Evolutionary conservation across 2,329 filamentous ascomycete genomes (phyloP), one percentile per base, ranked within the genome.

Genomic region (Sporothrix variecibatus): DNA sequence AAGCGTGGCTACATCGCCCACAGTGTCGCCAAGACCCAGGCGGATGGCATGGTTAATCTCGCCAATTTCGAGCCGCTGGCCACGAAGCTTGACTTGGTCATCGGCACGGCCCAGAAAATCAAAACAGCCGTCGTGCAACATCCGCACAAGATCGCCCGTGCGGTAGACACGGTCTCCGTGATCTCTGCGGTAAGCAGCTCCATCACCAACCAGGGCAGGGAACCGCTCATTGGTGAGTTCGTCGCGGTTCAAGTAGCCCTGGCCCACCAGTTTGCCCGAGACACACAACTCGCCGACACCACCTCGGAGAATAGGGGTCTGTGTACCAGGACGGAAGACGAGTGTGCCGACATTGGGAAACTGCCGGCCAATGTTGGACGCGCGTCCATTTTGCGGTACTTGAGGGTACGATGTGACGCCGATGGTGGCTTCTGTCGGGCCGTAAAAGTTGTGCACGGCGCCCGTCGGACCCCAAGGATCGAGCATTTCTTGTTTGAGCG

Each of bases 391-490:
- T 26, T 84, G 82, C 0, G 93, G 93, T 8, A 97, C 93, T 46
- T 93, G 88, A n/a, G 91, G 91, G 78, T 92, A 95, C 87, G 96
- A 97, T 0, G 95, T 97, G 49, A 95, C 93, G 5, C 95, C 95
- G 76, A 98, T 98, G 0, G 95, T 98, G 0, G 94, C 93, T 81
- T 98, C 95, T 0, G 95, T 98, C 0, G 95, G 95, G 0, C 95
- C 95, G 77, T 97, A 94, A 2, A 94, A 94, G 78, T 98, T 98
- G 84, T 97, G 95, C 17, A 98, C 94, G 60, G 94, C 94, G 1
- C 87, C 87, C 73, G 91, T 87, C 0, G 91, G 87, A 0, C 95
- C 95, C 95, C 95, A 98, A 0, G 86, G 88, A 78, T 97, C 92
- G 1, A 98, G 85, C 67, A 97, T 97, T 76, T 97, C 95, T 79